phyloP scores from a whole-genome alignment of 352 stramenopile species.

The Pythium plurisporium region DNA sequence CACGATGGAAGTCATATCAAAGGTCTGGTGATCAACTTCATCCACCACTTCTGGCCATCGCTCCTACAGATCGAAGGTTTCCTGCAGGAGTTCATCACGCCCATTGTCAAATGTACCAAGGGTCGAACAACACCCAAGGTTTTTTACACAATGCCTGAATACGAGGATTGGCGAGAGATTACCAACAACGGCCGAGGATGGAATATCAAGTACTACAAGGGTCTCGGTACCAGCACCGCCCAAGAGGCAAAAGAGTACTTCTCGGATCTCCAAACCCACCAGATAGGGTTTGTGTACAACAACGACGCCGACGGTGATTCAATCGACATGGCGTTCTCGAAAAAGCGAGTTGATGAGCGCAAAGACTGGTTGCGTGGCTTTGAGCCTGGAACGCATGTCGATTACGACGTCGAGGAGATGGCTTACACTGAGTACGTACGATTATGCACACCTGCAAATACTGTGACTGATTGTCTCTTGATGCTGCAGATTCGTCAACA shows the following conservation, averaged over 20 bases:
- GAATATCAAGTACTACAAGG: slow-evolving; percentile 99
- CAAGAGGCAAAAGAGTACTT: slow-evolving; percentile 98
- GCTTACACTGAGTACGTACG: slow-evolving; percentile 85
- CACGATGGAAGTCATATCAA: slow-evolving; percentile 99
- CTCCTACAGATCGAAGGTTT: slow-evolving; percentile 90
- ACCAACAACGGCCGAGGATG: slow-evolving; percentile 91
- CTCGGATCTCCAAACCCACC: slow-evolving; percentile 89
- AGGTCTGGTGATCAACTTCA: slow-evolving; percentile 98
- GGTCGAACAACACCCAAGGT: slow-evolving; percentile 63
- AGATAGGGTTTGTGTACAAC: slow-evolving; percentile 93
- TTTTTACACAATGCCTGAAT: slow-evolving; percentile 98
- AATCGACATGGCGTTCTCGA: slow-evolving; percentile 98
- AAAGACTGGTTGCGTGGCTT: slow-evolving; percentile 95
- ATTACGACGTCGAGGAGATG: slow-evolving; percentile 92
- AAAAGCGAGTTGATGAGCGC: slow-evolving; percentile 94
- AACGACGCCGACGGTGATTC: slow-evolving; percentile 84
- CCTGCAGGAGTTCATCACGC: slow-evolving; percentile 96
- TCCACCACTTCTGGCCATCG: slow-evolving; percentile 98
- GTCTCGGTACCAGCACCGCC: slow-evolving; percentile 97
- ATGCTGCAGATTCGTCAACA: slow-evolving; percentile 92
- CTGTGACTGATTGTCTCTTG: background rate
- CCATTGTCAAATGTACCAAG: slow-evolving; percentile 96
- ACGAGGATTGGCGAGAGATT: slow-evolving; percentile 89
- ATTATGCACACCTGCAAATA: background rate
- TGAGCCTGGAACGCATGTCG: slow-evolving; percentile 83